Conservation (phyloP, 768 basidiomycete genomes). For the Tubosaeta sp. region DNA sequence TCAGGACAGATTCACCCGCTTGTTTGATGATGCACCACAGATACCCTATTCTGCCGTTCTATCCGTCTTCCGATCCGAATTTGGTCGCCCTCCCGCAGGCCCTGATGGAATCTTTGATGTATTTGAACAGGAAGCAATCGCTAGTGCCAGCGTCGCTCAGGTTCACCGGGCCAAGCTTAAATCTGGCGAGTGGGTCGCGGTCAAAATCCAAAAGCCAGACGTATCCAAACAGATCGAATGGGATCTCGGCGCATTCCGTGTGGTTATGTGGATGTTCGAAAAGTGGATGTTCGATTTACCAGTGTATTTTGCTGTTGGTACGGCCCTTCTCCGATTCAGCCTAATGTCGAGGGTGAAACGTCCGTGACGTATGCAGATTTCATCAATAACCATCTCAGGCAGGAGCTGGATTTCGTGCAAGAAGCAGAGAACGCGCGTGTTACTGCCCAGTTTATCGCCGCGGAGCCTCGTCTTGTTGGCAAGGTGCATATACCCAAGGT, state of each 20-base stretch:
- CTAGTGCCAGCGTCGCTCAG: slow-evolving; percentile 90
- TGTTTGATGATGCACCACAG: slow-evolving; percentile 89
- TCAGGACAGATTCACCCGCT: slow-evolving; percentile 72
- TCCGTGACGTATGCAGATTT: slow-evolving; percentile 46
- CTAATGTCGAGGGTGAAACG: background rate
- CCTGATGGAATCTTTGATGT: slow-evolving; percentile 72
- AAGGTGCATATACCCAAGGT: slow-evolving; percentile 79
- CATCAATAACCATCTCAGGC: slow-evolving; percentile 73
- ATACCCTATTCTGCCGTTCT: slow-evolving; percentile 69
- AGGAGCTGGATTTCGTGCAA: slow-evolving; percentile 76
- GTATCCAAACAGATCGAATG: slow-evolving; percentile 84
- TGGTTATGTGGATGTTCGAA: slow-evolving; percentile 77
- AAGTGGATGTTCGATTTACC: slow-evolving; percentile 83
- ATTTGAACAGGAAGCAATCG: slow-evolving; percentile 74
- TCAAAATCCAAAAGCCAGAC: slow-evolving; percentile 90
- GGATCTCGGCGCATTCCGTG: slow-evolving; percentile 68
- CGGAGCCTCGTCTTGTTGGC: slow-evolving; percentile 64
- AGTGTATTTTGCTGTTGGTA: slow-evolving; percentile 73
- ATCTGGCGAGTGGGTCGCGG: slow-evolving; percentile 69
- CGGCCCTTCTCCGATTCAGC: slow-evolving; percentile 18
- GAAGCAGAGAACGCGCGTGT: slow-evolving; percentile 76
- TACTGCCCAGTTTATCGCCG: slow-evolving; percentile 63
- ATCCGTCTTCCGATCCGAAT: slow-evolving; percentile 64
- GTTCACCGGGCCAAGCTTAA: slow-evolving; percentile 76
- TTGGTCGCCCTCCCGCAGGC: slow-evolving; percentile 59